A percentile compares a stretch with the other conserved stretches of the same genome.
phyloP scores from a whole-genome alignment of 1,284 basidiomycete species.

The Rhodofomes roseus region DNA sequence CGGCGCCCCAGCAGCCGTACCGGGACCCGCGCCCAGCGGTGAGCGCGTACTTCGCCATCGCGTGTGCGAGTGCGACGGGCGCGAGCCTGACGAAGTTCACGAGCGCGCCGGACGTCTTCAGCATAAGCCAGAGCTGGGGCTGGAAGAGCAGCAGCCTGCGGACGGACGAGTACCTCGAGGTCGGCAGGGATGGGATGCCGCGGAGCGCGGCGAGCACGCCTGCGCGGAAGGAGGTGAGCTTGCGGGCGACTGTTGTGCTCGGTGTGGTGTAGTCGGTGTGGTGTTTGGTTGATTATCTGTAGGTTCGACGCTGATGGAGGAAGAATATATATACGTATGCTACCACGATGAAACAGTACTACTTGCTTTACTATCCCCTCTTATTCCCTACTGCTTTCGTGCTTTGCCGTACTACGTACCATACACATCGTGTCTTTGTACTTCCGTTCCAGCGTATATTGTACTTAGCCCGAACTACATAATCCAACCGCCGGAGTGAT shows the following conservation, averaged over 20 bases:
- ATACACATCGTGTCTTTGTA: background rate
- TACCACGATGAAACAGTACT: background rate
- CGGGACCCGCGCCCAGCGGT: slow-evolving; percentile 69
- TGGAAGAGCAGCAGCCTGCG: slow-evolving; percentile 72
- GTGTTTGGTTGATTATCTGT: background rate
- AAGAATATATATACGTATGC: background rate
- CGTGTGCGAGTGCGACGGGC: slow-evolving; percentile 79
- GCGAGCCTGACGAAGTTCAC: slow-evolving; percentile 81
- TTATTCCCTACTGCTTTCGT: background rate
- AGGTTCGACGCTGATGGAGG: background rate
- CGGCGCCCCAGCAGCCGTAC: slow-evolving; percentile 60
- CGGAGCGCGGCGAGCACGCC: slow-evolving; percentile 22
- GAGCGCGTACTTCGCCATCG: slow-evolving; percentile 79
- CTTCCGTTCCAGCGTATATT: background rate
- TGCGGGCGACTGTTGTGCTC: slow-evolving; percentile 72
- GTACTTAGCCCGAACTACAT: background rate
- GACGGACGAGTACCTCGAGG: slow-evolving; percentile 55
- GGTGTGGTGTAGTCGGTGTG: slow-evolving; percentile 53
- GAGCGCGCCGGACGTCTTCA: slow-evolving; percentile 84
- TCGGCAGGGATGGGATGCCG: slow-evolving; percentile 40
- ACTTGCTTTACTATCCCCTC: background rate
- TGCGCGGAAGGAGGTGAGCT: slow-evolving; percentile 48
- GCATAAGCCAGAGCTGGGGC: slow-evolving; percentile 77
- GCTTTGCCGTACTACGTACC: background rate
- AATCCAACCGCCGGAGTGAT: background rate